phyloP scores from a whole-genome alignment of 163 green algal genomes.

The Dunaliella salina region DNA sequence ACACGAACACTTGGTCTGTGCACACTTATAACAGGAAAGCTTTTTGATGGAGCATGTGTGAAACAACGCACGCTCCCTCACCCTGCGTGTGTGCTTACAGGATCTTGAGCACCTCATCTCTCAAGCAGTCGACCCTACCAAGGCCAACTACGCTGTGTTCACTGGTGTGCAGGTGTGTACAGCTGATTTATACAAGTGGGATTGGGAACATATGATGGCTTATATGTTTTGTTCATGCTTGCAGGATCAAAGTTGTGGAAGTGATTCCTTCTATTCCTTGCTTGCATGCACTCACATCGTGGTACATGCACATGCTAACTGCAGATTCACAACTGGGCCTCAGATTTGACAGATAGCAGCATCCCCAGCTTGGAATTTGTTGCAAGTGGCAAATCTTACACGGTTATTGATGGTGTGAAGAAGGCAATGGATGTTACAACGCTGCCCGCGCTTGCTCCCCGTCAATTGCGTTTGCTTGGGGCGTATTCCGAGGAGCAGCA shows the following conservation, averaged over 20 bases:
- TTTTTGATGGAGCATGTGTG: neutral
- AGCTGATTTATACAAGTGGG: too few relatives aligned
- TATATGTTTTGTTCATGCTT: too few relatives aligned
- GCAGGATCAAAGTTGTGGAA: neutral
- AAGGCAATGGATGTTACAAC: neutral
- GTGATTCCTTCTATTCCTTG: neutral
- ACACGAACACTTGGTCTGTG: too few relatives aligned
- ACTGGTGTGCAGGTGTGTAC: slow-evolving; percentile 5
- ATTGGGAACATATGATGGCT: too few relatives aligned
- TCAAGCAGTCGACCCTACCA: slow-evolving; percentile 65
- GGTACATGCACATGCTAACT: slow-evolving; percentile 6
- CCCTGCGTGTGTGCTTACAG: neutral
- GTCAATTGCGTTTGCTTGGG: slow-evolving; percentile 6
- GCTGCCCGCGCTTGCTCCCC: slow-evolving; percentile 12
- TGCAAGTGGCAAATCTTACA: slow-evolving; percentile 34
- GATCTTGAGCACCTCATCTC: slow-evolving; percentile 80
- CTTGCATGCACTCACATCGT: too few relatives aligned
- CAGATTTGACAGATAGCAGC: slow-evolving; percentile 37
- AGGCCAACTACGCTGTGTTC: slow-evolving; percentile 84
- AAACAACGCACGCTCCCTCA: neutral
- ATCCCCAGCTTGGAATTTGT: slow-evolving; percentile 75
- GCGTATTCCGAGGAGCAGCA: slow-evolving; percentile 42
- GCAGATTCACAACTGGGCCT: slow-evolving; percentile 72
- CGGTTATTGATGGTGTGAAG: slow-evolving; percentile 14
- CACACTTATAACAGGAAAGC: too few relatives aligned